These are phyloP conservation scores for Microcyclospora tardicrescens DNA, from an alignment of 2,329 filamentous ascomycete species.

Conservation along the genomic window DNA sequence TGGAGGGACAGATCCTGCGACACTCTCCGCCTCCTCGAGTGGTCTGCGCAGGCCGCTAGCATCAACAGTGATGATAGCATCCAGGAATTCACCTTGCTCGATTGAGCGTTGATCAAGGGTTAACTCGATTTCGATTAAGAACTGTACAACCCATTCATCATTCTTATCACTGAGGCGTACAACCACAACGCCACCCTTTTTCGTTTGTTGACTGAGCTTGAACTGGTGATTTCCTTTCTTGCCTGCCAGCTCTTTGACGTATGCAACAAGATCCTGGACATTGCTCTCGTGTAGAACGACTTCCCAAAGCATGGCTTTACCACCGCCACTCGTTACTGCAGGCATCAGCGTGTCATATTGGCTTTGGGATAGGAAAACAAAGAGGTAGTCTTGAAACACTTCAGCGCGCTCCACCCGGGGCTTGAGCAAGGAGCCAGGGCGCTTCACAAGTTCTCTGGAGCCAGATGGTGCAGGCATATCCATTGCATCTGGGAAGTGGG, in stretches of 20 bases:
- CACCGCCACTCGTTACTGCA: slow-evolving; percentile 64
- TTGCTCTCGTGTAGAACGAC: slow-evolving; percentile 48
- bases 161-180: slow-evolving; percentile 56
- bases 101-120: slow-evolving; percentile 69
- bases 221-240: slow-evolving; percentile 45
- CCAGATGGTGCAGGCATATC: slow-evolving; percentile 61
- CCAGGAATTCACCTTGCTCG: slow-evolving; percentile 81
- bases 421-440: slow-evolving; percentile 48
- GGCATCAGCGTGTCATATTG: slow-evolving; percentile 67
- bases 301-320: slow-evolving; percentile 59
- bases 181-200: slow-evolving; percentile 53
- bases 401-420: slow-evolving; percentile 54
- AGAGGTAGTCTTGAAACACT: slow-evolving; percentile 77
- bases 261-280: slow-evolving; percentile 59
- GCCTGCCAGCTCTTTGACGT: slow-evolving; percentile 61
- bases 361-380: slow-evolving; percentile 65
- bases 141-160: slow-evolving; percentile 5
- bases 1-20: background rate
- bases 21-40: slow-evolving; percentile 42
- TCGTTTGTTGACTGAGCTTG: slow-evolving; percentile 17
- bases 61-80: slow-evolving; percentile 74
- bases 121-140: slow-evolving; percentile 42
- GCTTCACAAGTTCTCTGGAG: slow-evolving; percentile 54
- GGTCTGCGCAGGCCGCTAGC: slow-evolving; percentile 56
- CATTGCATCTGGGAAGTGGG: slow-evolving; percentile 62